Evolutionary conservation across 139 green algal genomes (phyloP), one percentile per base, ranked within the genome.

Genomic region (Coelastrella sp.): DNA sequence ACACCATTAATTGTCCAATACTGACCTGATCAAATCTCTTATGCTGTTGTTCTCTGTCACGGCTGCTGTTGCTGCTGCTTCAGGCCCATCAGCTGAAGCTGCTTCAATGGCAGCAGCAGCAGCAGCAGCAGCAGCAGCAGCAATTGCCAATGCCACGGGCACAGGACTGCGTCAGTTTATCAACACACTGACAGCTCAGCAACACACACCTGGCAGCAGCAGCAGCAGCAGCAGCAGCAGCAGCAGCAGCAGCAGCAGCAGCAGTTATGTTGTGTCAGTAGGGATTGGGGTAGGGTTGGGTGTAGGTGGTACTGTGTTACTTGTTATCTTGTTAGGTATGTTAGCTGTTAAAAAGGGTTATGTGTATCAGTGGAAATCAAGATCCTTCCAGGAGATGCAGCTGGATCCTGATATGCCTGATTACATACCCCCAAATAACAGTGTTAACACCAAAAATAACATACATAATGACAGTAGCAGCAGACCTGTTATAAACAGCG

Each of bases 241-340:
- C 79, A 35, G 58, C 74, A 80, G 79, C 79, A 85, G 79, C 81
- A 86, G 59, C 59, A 58, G 58, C 58, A 85, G 80, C 80, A 85
- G 59, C 80, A 74, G 24, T 10, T 56, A 17, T n/a, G 81, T 86
- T 4, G 24, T 74, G 8, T 8, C 81, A 59, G 59, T 86, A 19
- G 81, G 59, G 24, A 59, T 86, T 58, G 81, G 81, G 20, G 59
- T 86, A 8, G 81, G 22, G 25, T 65, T 86, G 8, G 81, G 81
- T 12, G n/a, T 86, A 7, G 81, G 81, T 22, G 60, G 81, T 6
- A 74, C 59, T 6, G 24, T 86, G n/a, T 66, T 86, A 66, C 81
- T 86, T 35, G 59, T 86, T 27, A 35, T 35, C 24, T 20, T 86
- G 22, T 66, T 86, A 27, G 81, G 59, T 22, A 24, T 74, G n/a